Evolutionary conservation across 1,284 basidiomycete genomes (phyloP).

Genomic region (Thecaphora thlaspeos): DNA sequence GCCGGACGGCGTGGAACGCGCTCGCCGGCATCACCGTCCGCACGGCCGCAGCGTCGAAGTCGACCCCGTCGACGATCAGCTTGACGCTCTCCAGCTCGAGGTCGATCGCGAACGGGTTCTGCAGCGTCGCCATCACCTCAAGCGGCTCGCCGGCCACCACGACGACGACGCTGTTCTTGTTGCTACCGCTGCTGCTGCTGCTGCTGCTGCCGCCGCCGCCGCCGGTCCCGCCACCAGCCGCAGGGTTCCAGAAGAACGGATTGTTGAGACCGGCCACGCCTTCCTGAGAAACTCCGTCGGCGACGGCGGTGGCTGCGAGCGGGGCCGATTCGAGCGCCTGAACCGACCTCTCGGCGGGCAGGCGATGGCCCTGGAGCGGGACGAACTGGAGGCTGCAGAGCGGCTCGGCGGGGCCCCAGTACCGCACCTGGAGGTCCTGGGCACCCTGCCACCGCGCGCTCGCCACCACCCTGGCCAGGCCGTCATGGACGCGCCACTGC

Average conservation of each 20-base stretch:
- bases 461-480: conserved; percentile 49
- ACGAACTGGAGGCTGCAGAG: conserved; percentile 75
- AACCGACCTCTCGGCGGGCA: conserved; percentile 69
- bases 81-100: conserved; percentile 78
- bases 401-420: conserved; percentile 63
- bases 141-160: conserved; percentile 80
- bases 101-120: conserved; percentile 87
- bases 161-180: conserved; percentile 63
- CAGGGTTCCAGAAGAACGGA: conserved; percentile 40
- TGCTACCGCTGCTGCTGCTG: too few relatives aligned
- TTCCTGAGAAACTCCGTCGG: conserved; percentile 2
- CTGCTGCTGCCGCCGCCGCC: too few relatives aligned
- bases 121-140: conserved; percentile 78
- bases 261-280: conserved; percentile 23
- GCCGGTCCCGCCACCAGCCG: background rate
- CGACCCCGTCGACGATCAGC: conserved; percentile 77
- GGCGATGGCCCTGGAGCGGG: conserved; percentile 70
- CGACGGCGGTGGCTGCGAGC: conserved; percentile 1
- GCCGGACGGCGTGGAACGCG: conserved; percentile 71
- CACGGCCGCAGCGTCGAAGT: conserved; percentile 68
- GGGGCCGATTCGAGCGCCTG: conserved; percentile 7
- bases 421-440: conserved; percentile 45
- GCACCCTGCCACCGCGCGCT: conserved; percentile 41
- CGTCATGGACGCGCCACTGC: conserved; percentile 40
- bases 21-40: conserved; percentile 69